These are phyloP conservation scores for Boletellus deceptivus DNA, from an alignment of 1,284 basidiomycete genomes.

Conservation along the genomic window DNA sequence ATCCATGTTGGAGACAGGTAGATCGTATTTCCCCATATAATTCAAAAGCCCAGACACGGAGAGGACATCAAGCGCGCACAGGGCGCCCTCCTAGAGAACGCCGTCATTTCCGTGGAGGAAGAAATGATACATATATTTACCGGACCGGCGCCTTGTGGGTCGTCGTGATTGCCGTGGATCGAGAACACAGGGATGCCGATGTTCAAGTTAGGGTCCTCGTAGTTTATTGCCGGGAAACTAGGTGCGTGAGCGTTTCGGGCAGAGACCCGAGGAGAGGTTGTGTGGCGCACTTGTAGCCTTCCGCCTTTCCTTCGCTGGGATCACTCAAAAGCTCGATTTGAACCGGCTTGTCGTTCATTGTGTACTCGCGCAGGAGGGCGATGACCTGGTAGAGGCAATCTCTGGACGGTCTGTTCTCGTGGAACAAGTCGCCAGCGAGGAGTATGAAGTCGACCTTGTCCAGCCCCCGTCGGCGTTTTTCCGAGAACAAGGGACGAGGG, in stretches of 20 bases:
- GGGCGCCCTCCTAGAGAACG: constrained; percentile 78
- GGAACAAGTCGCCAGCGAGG: constrained; percentile 94
- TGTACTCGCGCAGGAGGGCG: constrained; percentile 88
- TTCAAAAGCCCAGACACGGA: constrained; percentile 94
- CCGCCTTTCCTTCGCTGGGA: constrained; percentile 83
- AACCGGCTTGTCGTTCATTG: constrained; percentile 84
- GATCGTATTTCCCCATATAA: constrained; percentile 92
- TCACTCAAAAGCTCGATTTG: constrained; percentile 90
- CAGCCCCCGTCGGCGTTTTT: constrained; percentile 6
- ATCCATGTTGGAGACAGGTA: constrained; percentile 65
- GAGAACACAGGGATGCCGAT: constrained; percentile 95
- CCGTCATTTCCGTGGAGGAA: background rate
- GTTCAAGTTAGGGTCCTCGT: constrained; percentile 96
- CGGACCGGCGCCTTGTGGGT: constrained; percentile 93
- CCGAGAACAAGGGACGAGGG: background rate
- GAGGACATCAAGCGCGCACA: constrained; percentile 93
- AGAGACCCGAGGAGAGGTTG: background rate
- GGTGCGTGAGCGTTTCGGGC: constrained; percentile 21
- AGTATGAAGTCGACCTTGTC: constrained; percentile 89
- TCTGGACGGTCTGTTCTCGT: constrained; percentile 94
- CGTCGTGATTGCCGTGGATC: constrained; percentile 99
- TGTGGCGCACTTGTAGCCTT: constrained; percentile 76
- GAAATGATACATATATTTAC: constrained; percentile 44
- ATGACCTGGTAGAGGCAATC: constrained; percentile 88
- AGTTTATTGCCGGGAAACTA: constrained; percentile 96